These are phyloP conservation scores for Hirschioporus abietinus DNA, from an alignment of 768 basidiomycete species.

Conservation along the genomic window DNA sequence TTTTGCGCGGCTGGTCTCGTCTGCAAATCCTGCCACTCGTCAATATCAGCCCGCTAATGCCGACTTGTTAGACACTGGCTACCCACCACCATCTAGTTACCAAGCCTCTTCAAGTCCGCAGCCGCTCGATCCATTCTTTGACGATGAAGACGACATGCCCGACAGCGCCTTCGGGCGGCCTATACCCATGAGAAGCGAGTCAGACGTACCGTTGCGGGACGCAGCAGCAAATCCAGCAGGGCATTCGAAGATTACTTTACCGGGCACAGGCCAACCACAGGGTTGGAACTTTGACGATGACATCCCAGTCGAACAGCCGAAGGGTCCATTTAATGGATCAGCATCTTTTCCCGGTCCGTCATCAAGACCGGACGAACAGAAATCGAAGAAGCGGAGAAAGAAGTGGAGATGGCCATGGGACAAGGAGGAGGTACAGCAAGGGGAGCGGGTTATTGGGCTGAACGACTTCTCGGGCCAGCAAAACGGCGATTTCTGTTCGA, in stretches of 20 bases:
- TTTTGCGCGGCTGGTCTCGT: conserved; percentile 67
- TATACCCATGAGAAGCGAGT: conserved; percentile 43
- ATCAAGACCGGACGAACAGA: conserved; percentile 11
- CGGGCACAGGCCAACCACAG: conserved; percentile 46
- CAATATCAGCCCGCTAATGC: conserved; percentile 43
- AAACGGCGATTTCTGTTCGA: conserved; percentile 65
- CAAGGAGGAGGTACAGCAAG: conserved; percentile 56
- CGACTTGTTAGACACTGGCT: conserved; percentile 30
- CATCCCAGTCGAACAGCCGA: conserved; percentile 28
- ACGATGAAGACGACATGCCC: conserved; percentile 62
- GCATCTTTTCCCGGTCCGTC: conserved; percentile 38
- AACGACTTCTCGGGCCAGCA: conserved; percentile 61
- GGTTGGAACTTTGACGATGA: conserved; percentile 75
- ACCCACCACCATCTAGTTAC: conserved; percentile 49
- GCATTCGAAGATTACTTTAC: conserved; percentile 40
- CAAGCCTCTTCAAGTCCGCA: conserved; percentile 35
- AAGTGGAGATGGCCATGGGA: conserved; percentile 85
- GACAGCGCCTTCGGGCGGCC: conserved; percentile 63
- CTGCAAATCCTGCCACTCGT: conserved; percentile 60
- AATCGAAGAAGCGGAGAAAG: conserved; percentile 24
- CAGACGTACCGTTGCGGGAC: conserved; percentile 50
- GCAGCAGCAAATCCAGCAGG: conserved; percentile 59
- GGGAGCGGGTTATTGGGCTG: conserved; percentile 77
- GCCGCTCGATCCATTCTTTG: conserved; percentile 82
- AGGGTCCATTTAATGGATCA: conserved; percentile 21